phyloP scores from a whole-genome alignment of 1,284 basidiomycete species.

The Trametes sp. region DNA sequence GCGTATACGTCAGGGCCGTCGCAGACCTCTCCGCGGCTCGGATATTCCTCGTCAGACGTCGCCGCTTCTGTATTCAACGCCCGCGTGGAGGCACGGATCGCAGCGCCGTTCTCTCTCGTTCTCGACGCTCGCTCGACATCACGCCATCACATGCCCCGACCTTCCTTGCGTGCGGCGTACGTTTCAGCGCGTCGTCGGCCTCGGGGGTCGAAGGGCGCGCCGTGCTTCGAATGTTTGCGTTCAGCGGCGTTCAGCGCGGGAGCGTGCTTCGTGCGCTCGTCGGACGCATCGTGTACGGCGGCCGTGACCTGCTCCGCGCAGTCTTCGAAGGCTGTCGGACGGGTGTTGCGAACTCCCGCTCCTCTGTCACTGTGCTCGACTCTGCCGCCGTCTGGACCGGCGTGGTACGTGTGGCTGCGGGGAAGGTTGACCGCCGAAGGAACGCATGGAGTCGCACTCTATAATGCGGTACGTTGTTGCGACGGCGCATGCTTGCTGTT shows the following conservation, averaged over 20 bases:
- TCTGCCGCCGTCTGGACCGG: constrained; percentile 10
- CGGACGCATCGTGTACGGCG: constrained; percentile 19
- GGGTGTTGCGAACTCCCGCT: constrained; percentile 4
- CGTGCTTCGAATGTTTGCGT: not conserved
- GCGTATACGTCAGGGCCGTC: not conserved
- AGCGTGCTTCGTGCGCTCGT: constrained; percentile 21
- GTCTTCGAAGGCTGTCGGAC: constrained; percentile 1
- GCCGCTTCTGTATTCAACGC: constrained; percentile 28
- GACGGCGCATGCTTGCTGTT: not conserved
- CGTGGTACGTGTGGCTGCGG: constrained; percentile 13
- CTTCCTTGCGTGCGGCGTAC: not conserved
- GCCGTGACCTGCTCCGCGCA: not conserved
- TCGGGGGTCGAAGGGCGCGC: not conserved
- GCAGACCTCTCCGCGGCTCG: constrained; percentile 16
- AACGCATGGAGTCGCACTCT: not conserved
- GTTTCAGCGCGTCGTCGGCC: not conserved
- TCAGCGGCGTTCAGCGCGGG: not conserved
- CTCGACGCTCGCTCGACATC: constrained; percentile 18
- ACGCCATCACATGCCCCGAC: constrained; percentile 7
- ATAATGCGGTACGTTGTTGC: not conserved
- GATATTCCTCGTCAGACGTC: constrained; percentile 27
- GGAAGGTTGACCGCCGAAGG: constrained; percentile 10
- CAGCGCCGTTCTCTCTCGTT: constrained; percentile 22
- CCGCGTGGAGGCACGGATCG: constrained; percentile 26
- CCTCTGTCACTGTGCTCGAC: not conserved